Evolutionary conservation across 2,329 filamentous ascomycete species (phyloP).

Genomic region (Monosporascus cannonballus): DNA sequence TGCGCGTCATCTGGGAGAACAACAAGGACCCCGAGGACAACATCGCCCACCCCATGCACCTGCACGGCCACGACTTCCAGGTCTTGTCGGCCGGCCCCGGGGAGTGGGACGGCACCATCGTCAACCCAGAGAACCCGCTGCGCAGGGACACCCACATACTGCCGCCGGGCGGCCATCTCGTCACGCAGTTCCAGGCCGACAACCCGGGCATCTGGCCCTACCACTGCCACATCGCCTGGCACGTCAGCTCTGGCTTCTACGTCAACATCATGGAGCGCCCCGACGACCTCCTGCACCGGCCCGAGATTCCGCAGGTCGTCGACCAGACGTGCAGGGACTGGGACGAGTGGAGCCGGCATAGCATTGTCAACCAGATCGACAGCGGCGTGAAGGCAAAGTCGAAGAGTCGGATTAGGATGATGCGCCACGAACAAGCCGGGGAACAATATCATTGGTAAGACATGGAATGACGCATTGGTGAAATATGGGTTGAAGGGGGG

Average conservation of each 20-base stretch:
- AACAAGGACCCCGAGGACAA: neutral
- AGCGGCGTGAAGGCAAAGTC: too few species aligned
- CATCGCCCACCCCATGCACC: neutral
- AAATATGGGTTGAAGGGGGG: too few species aligned
- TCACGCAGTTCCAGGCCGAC: slow-evolving; percentile 28
- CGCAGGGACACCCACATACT: slow-evolving; percentile 32
- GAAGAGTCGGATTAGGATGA: too few species aligned
- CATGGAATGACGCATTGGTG: too few species aligned
- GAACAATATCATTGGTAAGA: too few species aligned
- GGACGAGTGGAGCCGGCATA: too few species aligned
- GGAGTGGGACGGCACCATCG: slow-evolving; percentile 18
- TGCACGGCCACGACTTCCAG: neutral
- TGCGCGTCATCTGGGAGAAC: too few species aligned
- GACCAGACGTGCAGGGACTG: too few species aligned
- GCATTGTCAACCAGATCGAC: too few species aligned
- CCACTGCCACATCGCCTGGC: slow-evolving; percentile 17
- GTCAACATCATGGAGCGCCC: neutral
- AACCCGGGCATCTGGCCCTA: slow-evolving; percentile 29
- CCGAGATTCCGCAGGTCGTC: too few species aligned
- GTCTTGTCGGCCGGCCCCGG: neutral
- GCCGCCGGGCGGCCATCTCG: slow-evolving; percentile 22
- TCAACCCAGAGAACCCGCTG: slow-evolving; percentile 27
- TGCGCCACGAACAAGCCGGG: too few species aligned
- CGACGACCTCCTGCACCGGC: too few species aligned
- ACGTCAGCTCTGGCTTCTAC: neutral